Conservation (phyloP, 495 filamentous ascomycete genomes). For the Xylaria nigripes region DNA sequence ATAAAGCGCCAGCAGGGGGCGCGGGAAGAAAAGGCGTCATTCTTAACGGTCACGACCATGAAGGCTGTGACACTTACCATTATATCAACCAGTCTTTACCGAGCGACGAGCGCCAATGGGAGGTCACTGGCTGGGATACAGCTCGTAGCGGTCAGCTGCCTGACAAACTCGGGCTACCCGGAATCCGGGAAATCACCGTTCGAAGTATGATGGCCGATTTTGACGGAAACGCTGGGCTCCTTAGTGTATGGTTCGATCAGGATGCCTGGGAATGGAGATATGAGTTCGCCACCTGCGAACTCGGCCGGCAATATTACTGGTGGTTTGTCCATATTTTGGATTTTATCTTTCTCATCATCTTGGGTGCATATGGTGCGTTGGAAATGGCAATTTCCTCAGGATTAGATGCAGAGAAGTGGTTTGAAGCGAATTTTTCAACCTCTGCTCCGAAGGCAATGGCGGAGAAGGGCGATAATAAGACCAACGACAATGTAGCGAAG, state of each 20-base stretch:
- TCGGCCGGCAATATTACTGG: constrained; percentile 89
- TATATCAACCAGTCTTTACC: constrained; percentile 49
- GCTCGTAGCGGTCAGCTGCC: constrained; percentile 25
- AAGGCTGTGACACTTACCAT: constrained; percentile 84
- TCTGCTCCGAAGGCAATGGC: not conserved
- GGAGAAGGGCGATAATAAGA: constrained; percentile 11
- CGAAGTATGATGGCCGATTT: constrained; percentile 98
- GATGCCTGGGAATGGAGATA: constrained; percentile 65
- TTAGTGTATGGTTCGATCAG: constrained; percentile 83
- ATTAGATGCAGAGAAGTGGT: constrained; percentile 17
- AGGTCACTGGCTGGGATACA: constrained; percentile 36
- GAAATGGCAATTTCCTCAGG: constrained; percentile 14
- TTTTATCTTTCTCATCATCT: constrained; percentile 42
- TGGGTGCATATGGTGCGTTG: constrained; percentile 23
- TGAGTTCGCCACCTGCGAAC: constrained; percentile 64
- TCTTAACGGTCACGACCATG: constrained; percentile 89
- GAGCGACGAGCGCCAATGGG: constrained; percentile 35
- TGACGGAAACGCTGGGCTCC: constrained; percentile 76
- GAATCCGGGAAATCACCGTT: constrained; percentile 83
- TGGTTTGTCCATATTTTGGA: constrained; percentile 77
- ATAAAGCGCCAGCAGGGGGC: constrained; percentile 44
- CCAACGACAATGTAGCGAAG: constrained; percentile 1
- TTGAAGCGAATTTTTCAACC: not conserved
- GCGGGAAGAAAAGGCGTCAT: constrained; percentile 58
- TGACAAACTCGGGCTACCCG: constrained; percentile 34